These are phyloP conservation scores for Pichia nanzhaoensis DNA, from an alignment of 805 yeast species.

Conservation along the genomic window DNA sequence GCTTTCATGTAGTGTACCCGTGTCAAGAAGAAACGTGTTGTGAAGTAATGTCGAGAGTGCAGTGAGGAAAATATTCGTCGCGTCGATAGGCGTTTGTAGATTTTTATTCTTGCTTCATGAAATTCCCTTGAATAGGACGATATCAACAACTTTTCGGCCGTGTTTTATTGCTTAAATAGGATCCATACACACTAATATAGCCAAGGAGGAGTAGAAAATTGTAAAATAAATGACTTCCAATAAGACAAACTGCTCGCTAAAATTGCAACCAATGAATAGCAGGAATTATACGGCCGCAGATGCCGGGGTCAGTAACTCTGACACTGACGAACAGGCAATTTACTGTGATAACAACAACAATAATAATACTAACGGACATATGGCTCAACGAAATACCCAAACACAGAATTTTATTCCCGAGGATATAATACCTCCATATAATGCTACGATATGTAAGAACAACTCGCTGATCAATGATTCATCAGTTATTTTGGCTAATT, in stretches of 20 bases:
- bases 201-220: too few relatives aligned
- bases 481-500: neutral
- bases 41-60: too few relatives aligned
- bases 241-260: slow-evolving; percentile 17
- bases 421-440: slow-evolving; percentile 7
- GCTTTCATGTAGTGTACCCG: too few relatives aligned
- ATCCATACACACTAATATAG: too few relatives aligned
- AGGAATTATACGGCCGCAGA: slow-evolving; percentile 28
- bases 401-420: neutral
- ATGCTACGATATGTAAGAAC: slow-evolving; percentile 4
- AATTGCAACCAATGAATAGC: slow-evolving; percentile 30
- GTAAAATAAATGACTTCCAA: slow-evolving; percentile 17
- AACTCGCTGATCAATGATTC: slow-evolving; percentile 5
- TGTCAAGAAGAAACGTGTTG: slow-evolving; percentile 23
- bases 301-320: slow-evolving; percentile 20
- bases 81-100: too few relatives aligned
- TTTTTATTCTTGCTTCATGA: too few relatives aligned
- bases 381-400: too few relatives aligned
- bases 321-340: neutral
- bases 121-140: too few relatives aligned
- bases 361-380: neutral
- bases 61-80: too few relatives aligned
- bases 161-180: too few relatives aligned
- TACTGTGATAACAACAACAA: neutral
- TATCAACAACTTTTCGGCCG: too few relatives aligned